These are phyloP conservation scores for Flaveria bidentis DNA, from an alignment of 129 eudicot genomes.

Conservation along the genomic window DNA sequence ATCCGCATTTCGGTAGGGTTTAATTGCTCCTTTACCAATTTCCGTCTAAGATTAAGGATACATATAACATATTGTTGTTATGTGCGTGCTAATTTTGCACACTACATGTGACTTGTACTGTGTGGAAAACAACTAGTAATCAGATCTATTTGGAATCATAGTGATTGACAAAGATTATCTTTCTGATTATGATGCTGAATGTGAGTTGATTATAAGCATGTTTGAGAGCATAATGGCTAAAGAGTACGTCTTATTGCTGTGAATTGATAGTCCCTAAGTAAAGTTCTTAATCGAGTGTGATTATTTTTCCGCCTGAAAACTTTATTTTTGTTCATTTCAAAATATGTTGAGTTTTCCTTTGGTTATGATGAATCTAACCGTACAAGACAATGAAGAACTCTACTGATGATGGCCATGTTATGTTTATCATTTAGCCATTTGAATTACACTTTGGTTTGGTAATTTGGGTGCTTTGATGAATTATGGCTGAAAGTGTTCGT, in stretches of 20 bases:
- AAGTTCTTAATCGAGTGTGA: background rate
- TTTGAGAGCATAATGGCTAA: slow-evolving; percentile 18
- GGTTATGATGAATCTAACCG: background rate
- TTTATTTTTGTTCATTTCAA: background rate
- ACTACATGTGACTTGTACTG: background rate
- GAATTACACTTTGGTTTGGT: background rate
- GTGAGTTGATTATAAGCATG: slow-evolving; percentile 1
- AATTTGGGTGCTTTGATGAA: background rate
- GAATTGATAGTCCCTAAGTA: slow-evolving; percentile 1
- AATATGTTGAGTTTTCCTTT: background rate
- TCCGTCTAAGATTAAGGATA: background rate
- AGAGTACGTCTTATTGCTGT: slow-evolving; percentile 1
- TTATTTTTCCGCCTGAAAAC: background rate
- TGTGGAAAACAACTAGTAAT: background rate
- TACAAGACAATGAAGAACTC: background rate
- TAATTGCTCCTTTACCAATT: background rate
- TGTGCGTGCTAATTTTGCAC: background rate
- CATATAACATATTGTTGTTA: background rate
- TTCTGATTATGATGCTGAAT: background rate
- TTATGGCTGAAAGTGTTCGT: background rate
- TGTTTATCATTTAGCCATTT: background rate
- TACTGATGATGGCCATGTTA: background rate
- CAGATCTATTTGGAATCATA: too few species aligned
- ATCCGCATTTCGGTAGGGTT: background rate
- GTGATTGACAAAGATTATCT: background rate